phyloP scores from a whole-genome alignment of 345 rosid species.

The Gossypium thurberi region DNA sequence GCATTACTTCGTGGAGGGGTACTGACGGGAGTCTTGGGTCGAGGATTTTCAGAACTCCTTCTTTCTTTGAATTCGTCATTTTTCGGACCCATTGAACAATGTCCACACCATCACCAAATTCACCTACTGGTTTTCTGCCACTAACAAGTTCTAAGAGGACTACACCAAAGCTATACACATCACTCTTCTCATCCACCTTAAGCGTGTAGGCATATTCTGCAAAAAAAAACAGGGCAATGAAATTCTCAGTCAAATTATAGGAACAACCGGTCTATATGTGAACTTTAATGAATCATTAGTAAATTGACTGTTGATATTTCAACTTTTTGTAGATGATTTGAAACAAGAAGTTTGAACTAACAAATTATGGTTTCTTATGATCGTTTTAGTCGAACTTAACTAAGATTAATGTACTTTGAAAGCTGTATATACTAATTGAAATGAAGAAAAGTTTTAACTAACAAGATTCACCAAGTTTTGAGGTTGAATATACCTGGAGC shows the following conservation, averaged over 20 bases:
- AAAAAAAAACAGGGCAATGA: slow-evolving; percentile 3
- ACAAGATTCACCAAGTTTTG: neutral
- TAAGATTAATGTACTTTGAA: slow-evolving; percentile 22
- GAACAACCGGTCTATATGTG: neutral
- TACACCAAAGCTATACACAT: slow-evolving; percentile 96
- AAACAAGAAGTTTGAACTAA: slow-evolving; percentile 1
- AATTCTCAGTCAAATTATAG: slow-evolving; percentile 9
- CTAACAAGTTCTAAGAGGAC: slow-evolving; percentile 76
- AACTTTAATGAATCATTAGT: neutral
- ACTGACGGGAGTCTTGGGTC: slow-evolving; percentile 80
- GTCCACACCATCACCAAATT: slow-evolving; percentile 94
- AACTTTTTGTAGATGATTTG: neutral
- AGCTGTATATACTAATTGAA: slow-evolving; percentile 15
- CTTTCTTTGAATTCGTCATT: slow-evolving; percentile 80
- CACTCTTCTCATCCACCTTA: slow-evolving; percentile 98
- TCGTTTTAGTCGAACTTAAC: slow-evolving; percentile 10
- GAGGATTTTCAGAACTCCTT: slow-evolving; percentile 66
- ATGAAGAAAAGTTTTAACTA: slow-evolving; percentile 8
- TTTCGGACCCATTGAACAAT: slow-evolving; percentile 94
- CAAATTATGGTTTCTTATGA: neutral
- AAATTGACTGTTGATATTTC: neutral
- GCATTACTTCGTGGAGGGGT: slow-evolving; percentile 79
- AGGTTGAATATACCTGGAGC: slow-evolving; percentile 65
- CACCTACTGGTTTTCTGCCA: slow-evolving; percentile 89
- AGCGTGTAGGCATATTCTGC: slow-evolving; percentile 94